phyloP scores from a whole-genome alignment of 2,329 filamentous ascomycete genomes.

The Bipolaris gigantea region DNA sequence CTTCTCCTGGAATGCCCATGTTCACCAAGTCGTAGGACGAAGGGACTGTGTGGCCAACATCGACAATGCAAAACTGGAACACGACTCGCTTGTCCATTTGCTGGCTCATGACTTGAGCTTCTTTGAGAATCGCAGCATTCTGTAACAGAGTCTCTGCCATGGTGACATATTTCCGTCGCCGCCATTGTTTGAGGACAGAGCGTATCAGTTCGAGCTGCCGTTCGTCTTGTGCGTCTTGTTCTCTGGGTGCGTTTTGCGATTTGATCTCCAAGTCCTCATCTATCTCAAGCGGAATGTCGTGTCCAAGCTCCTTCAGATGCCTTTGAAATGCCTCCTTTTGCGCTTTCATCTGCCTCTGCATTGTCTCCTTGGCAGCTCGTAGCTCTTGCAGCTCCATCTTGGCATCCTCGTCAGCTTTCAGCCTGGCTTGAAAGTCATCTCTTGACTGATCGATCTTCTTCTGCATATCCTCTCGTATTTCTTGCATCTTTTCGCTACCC shows the following conservation, averaged over 20 bases:
- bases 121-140: conserved; percentile 84
- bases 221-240: conserved; percentile 55
- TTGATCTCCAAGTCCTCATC: conserved; percentile 38
- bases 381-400: conserved; percentile 81
- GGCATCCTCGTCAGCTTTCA: conserved; percentile 73
- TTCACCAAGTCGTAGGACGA: conserved; percentile 97
- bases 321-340: conserved; percentile 85
- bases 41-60: conserved; percentile 81
- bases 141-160: conserved; percentile 93
- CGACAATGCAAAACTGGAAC: conserved; percentile 93
- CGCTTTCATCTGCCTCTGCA: conserved; percentile 79
- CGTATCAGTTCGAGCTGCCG: conserved; percentile 72
- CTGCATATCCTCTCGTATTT: conserved; percentile 82
- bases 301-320: conserved; percentile 68
- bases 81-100: conserved; percentile 90
- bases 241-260: not conserved
- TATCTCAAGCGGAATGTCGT: conserved; percentile 59
- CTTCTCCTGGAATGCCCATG: conserved; percentile 84
- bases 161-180: conserved; percentile 79
- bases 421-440: conserved; percentile 76
- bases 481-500: conserved; percentile 73
- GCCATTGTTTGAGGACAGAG: conserved; percentile 73
- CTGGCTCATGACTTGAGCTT: conserved; percentile 97
- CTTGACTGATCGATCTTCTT: conserved; percentile 79
- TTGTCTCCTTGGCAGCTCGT: conserved; percentile 77